Conservation (phyloP, 805 yeast species). For the Lachancea sp. region DNA sequence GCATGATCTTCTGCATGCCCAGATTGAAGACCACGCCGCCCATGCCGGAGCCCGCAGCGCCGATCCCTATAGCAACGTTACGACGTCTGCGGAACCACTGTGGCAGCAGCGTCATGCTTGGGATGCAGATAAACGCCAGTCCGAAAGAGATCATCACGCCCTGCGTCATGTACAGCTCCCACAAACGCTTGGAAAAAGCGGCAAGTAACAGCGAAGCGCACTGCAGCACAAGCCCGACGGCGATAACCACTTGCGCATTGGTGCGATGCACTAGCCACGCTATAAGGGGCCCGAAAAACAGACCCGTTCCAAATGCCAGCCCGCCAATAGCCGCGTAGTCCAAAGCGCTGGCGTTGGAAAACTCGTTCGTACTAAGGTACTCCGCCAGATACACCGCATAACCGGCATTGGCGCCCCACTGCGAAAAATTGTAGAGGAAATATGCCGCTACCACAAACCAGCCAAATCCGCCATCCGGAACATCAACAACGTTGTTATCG, state of each 20-base stretch:
- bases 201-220: slow-evolving; percentile 47
- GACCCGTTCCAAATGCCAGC: slow-evolving; percentile 48
- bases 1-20: slow-evolving; percentile 33
- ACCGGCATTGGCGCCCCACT: slow-evolving; percentile 58
- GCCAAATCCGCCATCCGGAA: slow-evolving; percentile 48
- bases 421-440: slow-evolving; percentile 39
- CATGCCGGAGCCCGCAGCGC: slow-evolving; percentile 37
- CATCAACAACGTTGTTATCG: slow-evolving; percentile 9
- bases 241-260: slow-evolving; percentile 38
- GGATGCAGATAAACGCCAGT: slow-evolving; percentile 43
- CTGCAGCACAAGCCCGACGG: slow-evolving; percentile 41
- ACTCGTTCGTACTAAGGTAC: slow-evolving; percentile 40
- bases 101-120: slow-evolving; percentile 43
- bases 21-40: slow-evolving; percentile 41
- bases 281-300: slow-evolving; percentile 44
- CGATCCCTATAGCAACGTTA: slow-evolving; percentile 35
- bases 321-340: slow-evolving; percentile 57
- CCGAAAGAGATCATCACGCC: slow-evolving; percentile 51
- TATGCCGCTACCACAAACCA: slow-evolving; percentile 46
- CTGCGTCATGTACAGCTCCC: slow-evolving; percentile 54
- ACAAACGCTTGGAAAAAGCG: slow-evolving; percentile 42
- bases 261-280: slow-evolving; percentile 41
- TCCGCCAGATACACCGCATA: slow-evolving; percentile 47
- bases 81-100: slow-evolving; percentile 53
- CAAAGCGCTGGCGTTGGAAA: slow-evolving; percentile 41